These are phyloP conservation scores for Suhomyces xylopsoci DNA, from an alignment of 805 yeast species.

Conservation along the genomic window DNA sequence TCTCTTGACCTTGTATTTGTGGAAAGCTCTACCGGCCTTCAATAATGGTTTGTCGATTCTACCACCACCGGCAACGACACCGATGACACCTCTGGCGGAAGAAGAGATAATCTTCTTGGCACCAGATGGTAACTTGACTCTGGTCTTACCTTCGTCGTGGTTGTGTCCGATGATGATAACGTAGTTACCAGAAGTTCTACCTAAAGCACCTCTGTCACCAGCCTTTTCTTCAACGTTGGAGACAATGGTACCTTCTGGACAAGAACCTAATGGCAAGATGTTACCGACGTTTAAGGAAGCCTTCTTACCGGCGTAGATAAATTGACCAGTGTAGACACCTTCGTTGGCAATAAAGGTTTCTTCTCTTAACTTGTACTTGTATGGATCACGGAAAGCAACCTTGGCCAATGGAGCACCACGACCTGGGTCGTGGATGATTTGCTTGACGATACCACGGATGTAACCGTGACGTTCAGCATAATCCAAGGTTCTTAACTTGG, in stretches of 20 bases:
- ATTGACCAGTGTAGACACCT: constrained; percentile 99
- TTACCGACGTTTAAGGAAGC: constrained; percentile 97
- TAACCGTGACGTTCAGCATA: constrained; percentile 99
- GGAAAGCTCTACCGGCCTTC: constrained; percentile 99
- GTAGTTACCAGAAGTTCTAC: constrained; percentile 99
- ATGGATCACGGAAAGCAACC: constrained; percentile 99
- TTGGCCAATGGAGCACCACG: constrained; percentile 99
- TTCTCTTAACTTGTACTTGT: constrained; percentile 96
- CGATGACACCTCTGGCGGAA: constrained; percentile 98
- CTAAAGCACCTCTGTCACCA: constrained; percentile 99
- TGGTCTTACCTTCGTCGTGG: constrained; percentile 98
- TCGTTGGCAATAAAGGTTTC: constrained; percentile 99
- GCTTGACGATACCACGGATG: constrained; percentile 99
- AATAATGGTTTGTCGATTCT: constrained; percentile 99
- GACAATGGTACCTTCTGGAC: constrained; percentile 99
- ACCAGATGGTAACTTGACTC: constrained; percentile 99
- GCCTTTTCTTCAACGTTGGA: constrained; percentile 98
- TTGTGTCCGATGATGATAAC: constrained; percentile 99
- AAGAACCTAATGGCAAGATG: constrained; percentile 93
- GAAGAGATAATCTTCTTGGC: constrained; percentile 96
- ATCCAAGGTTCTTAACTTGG: constrained; percentile 98
- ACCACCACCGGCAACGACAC: constrained; percentile 99
- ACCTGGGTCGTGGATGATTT: constrained; percentile 98
- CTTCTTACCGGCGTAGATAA: constrained; percentile 97
- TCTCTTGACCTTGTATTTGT: constrained; percentile 99